A percentile compares a stretch with the other conserved stretches of the same genome.
phyloP scores from a whole-genome alignment of 2,329 filamentous ascomycete species.

The Fusarium marasasianum region DNA sequence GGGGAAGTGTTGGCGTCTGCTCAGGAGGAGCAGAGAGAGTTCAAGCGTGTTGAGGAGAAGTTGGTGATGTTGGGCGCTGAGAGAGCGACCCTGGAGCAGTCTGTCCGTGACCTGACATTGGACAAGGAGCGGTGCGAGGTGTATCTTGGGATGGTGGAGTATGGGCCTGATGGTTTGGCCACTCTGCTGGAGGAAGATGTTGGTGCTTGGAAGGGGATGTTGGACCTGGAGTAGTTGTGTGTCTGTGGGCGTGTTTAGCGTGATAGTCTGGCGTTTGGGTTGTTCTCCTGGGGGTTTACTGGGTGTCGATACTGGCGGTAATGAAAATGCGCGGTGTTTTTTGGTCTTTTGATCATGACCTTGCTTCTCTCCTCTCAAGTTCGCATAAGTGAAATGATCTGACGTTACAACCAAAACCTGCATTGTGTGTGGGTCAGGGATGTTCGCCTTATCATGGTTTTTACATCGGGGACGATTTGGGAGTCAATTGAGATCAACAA shows the following conservation, averaged over 20 bases:
- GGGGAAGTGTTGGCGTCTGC: neutral
- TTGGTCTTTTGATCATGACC: neutral
- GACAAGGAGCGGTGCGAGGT: neutral
- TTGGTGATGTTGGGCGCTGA: neutral
- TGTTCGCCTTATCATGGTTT: too few species aligned
- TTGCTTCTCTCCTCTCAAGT: neutral
- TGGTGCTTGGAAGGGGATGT: neutral
- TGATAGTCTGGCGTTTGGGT: neutral
- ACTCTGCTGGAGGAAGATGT: neutral
- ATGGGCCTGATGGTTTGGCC: neutral
- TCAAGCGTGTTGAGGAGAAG: neutral
- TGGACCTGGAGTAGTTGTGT: neutral
- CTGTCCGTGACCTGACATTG: neutral
- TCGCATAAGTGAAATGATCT: fast-evolving
- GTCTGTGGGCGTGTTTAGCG: neutral
- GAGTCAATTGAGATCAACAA: neutral
- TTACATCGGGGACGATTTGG: neutral
- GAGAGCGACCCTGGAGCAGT: neutral
- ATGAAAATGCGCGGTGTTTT: neutral
- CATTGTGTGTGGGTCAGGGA: too few species aligned
- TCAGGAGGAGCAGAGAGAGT: neutral
- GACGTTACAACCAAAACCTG: neutral
- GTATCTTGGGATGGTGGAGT: neutral
- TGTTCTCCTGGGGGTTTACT: neutral
- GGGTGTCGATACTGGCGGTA: neutral